Percentiles rank a stretch among this genome's conserved stretches.
Evolutionary conservation across 2,329 filamentous ascomycete genomes (phyloP).

Genomic region (Clonostachys solani): DNA sequence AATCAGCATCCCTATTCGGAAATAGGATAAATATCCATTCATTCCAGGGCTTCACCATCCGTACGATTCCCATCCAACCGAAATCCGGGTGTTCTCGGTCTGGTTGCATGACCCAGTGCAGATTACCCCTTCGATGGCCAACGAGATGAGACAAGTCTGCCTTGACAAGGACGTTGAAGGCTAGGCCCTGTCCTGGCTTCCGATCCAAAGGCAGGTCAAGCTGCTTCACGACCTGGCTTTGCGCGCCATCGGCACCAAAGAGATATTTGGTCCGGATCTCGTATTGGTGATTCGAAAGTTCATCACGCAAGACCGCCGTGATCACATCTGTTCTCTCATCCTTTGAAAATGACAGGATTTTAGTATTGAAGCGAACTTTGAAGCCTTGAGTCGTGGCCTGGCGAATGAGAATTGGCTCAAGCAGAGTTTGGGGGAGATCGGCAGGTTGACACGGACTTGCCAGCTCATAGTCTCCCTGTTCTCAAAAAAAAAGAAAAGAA

Average conservation of each 20-base stretch:
- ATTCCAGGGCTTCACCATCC: constrained; percentile 61
- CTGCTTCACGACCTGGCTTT: constrained; percentile 28
- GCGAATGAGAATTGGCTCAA: constrained; percentile 34
- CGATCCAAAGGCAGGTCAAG: constrained; percentile 31
- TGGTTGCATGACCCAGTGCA: constrained; percentile 57
- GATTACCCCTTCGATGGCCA: constrained; percentile 46
- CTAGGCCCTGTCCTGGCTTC: constrained; percentile 32
- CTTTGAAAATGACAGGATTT: constrained; percentile 17
- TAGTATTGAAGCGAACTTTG: constrained; percentile 27
- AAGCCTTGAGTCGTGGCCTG: constrained; percentile 28
- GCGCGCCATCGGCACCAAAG: constrained; percentile 48
- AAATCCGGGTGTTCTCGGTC: constrained; percentile 45
- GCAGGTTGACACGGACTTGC: constrained; percentile 34
- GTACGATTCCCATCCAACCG: constrained; percentile 41
- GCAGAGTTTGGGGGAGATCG: constrained; percentile 36
- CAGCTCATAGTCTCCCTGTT: constrained; percentile 32
- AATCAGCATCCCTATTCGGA: constrained; percentile 28
- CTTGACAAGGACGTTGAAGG: constrained; percentile 33
- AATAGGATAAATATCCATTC: constrained; percentile 59
- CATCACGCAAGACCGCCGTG: constrained; percentile 25
- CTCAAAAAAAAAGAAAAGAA: too few species aligned
- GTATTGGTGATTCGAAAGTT: constrained; percentile 27
- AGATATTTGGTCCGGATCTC: constrained; percentile 44
- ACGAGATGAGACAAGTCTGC: constrained; percentile 45
- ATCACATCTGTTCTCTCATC: constrained; percentile 10